Conservation (phyloP, 2,329 filamentous ascomycete genomes). For the Xylaria sp. region DNA sequence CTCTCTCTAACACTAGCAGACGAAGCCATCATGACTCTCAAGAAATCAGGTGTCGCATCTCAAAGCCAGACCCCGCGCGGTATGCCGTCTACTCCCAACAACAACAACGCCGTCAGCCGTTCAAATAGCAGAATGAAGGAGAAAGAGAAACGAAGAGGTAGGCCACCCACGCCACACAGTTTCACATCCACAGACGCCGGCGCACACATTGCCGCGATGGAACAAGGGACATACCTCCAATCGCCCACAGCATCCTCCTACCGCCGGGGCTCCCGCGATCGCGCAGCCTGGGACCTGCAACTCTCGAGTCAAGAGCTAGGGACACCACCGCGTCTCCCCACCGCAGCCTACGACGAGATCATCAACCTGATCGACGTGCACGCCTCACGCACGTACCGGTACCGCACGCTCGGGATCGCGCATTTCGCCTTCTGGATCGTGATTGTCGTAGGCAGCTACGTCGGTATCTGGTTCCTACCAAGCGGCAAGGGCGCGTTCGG, state of each 20-base stretch:
- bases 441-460: constrained; percentile 77
- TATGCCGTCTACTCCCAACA: constrained; percentile 17
- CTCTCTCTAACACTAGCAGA: constrained; percentile 16
- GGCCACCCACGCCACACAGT: constrained; percentile 29
- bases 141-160: constrained; percentile 25
- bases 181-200: constrained; percentile 36
- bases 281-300: constrained; percentile 52
- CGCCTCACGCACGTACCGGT: constrained; percentile 73
- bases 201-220: constrained; percentile 44
- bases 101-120: constrained; percentile 4
- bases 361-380: constrained; percentile 77
- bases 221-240: constrained; percentile 55
- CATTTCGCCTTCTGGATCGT: constrained; percentile 79
- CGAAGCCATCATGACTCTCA: constrained; percentile 13
- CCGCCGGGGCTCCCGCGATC: constrained; percentile 39
- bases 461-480: constrained; percentile 88
- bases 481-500: constrained; percentile 79
- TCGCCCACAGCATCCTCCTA: constrained; percentile 51
- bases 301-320: constrained; percentile 39
- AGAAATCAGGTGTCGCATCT: constrained; percentile 20
- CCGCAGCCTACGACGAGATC: constrained; percentile 75
- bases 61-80: constrained; percentile 21
- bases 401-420: constrained; percentile 75
- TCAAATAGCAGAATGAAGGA: constrained; percentile 17
- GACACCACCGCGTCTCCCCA: constrained; percentile 52